Base-by-base conservation (phyloP, 352 stramenopile species). In the Sclerospora graminicola region DNA sequence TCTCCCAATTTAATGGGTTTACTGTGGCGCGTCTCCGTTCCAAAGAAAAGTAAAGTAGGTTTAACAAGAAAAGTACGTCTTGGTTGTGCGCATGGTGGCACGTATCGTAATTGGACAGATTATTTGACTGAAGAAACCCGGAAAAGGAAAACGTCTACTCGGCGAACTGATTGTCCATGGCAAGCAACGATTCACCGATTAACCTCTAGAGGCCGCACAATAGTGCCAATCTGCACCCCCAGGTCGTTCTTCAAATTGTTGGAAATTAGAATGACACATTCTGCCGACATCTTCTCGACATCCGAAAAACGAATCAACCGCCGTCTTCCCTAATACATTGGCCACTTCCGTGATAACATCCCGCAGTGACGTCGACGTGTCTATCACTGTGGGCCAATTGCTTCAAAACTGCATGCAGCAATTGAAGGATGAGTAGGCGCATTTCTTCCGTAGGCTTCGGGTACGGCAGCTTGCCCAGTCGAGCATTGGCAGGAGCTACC, bases 371-470 rank as follows among this genome's bases (percentile, higher is more conserved):
- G 61, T 44, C 28, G 45, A 18, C 1, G 37, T 35, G 1, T 43
- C 48, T 10, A 52, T 36, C 9, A 49, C 41, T 6, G 33, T 27
- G 37, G n/a, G 47, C 49, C 7, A 83, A 51, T n/a, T 85, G 65
- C 54, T 65, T 71, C 29, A 93, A 20, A 13, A 82, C 82, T 2
- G 34, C 41, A 13, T 70, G 42, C 4, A 82, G 9, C 1, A 89
- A 11, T 37, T 89, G 74, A 20, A 90, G 42, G 32, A 93, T 40
- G 18, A 80, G 50, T 41, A 93, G 31, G 1, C 81, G 78, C 39
- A 90, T 83, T 57, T 93, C 81, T 41, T 93, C 81, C 7, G 81
- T 84, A 2, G 77, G 66, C 51, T 93, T 78, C 1, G 71, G 58
- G 24, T 75, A 93, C 37, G 81, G 81, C 29, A 87, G 39, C 48